phyloP scores from a whole-genome alignment of 768 basidiomycete species.

The Pseudohyphozyma bogoriensis region DNA sequence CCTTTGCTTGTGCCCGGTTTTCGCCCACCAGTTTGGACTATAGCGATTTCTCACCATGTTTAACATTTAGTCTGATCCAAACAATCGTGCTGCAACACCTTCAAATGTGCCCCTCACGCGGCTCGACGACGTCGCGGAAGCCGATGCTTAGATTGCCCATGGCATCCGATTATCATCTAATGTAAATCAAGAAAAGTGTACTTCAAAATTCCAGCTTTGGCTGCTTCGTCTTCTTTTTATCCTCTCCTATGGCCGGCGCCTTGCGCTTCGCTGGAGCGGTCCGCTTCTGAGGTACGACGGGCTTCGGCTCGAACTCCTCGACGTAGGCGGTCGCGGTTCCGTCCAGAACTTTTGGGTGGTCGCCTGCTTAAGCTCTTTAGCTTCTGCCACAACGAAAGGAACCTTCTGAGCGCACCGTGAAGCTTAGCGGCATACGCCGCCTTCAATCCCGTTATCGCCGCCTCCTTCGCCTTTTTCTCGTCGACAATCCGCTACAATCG shows the following conservation, averaged over 20 bases:
- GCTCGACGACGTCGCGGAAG: too few relatives aligned
- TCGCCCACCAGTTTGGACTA: too few relatives aligned
- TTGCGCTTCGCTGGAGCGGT: not conserved
- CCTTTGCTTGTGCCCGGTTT: too few relatives aligned
- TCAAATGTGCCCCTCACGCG: too few relatives aligned
- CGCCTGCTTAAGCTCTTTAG: slow-evolving; percentile 9
- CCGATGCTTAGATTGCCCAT: too few relatives aligned
- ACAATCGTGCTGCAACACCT: too few relatives aligned
- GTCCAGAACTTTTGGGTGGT: slow-evolving; percentile 35
- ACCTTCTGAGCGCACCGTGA: slow-evolving; percentile 18
- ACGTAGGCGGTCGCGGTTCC: slow-evolving; percentile 32
- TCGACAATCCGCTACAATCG: slow-evolving; percentile 35
- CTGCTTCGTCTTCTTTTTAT: not conserved
- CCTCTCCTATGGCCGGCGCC: not conserved
- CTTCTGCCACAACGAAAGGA: not conserved
- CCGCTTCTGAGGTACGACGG: not conserved
- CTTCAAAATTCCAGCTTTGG: not conserved
- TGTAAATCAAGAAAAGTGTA: too few relatives aligned
- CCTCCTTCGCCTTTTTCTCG: slow-evolving; percentile 36
- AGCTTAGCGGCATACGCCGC: slow-evolving; percentile 36
- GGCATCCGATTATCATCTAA: too few relatives aligned
- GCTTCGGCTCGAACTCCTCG: not conserved
- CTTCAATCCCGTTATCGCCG: slow-evolving; percentile 36
- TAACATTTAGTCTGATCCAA: too few relatives aligned
- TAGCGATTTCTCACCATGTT: too few relatives aligned